Base-by-base conservation (phyloP, 768 basidiomycete genomes). In the Collybia nuda region DNA sequence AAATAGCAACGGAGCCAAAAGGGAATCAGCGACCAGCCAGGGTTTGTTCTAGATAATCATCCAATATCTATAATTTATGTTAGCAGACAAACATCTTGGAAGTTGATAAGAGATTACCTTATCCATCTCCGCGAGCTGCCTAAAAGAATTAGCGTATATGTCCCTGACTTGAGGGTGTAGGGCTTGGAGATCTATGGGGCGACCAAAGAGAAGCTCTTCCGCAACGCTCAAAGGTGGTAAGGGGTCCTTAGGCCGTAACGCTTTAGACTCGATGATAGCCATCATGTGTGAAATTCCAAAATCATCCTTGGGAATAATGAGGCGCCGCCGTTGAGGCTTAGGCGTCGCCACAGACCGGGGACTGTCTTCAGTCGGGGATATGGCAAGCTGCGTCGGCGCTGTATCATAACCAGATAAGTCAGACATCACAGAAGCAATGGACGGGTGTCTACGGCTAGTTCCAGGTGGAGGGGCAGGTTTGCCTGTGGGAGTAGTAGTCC, bases 221-320 rank as follows among this genome's bases (percentile, higher is more conserved):
- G 87, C 81, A n/a, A 81, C 77, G 52, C 89, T 77, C 53, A 82
- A 56, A 17, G 67, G 67, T 8, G 66, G 61, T 24, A 66, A 38
- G n/a, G 62, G 37, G 42, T 58, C 57, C 55, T 58, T 67, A 1
- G 73, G 72, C 17, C 64, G 56, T n/a, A 72, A 61, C 21, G 82
- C 84, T 28, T 77, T 76, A 32, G 79, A 77, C 65, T 93, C 87
- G 48, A 97, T 93, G 38, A 95, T 76, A 21, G 90, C 86, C 79
- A 97, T 79, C 90, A 97, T 93, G 45, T 85, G 78, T 6, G 81
- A 70, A 21, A 96, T 72, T 1, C 94, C 94, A 68, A 95, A 95
- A 65, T 95, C 92, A 61, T 95, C 85, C 53, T 77, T 79, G n/a
- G 81, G 81, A 42, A 87, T 67, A 38, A 80, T 63, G 28, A 77